phyloP scores from a whole-genome alignment of 768 basidiomycete genomes.

The Rhizopogon sp. region DNA sequence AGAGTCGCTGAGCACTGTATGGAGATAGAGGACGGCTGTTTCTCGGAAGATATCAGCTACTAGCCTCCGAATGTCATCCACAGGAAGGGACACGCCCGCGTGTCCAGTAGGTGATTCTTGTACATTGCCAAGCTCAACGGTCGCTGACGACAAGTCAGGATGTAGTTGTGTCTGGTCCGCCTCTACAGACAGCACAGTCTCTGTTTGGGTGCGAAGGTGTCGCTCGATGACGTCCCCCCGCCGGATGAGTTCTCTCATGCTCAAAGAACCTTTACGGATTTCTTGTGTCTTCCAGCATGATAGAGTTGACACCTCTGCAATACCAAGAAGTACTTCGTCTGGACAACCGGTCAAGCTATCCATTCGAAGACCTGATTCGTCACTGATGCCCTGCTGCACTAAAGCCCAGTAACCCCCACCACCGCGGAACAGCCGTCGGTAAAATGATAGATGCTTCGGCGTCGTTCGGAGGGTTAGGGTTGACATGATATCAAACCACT shows the following conservation, averaged over 20 bases:
- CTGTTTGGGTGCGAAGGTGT: slow-evolving; percentile 44
- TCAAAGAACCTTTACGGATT: slow-evolving; percentile 58
- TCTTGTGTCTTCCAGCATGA: slow-evolving; percentile 72
- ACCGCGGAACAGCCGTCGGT: slow-evolving; percentile 60
- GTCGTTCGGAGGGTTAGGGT: slow-evolving; percentile 55
- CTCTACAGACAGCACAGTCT: slow-evolving; percentile 24
- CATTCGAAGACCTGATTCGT: slow-evolving; percentile 50
- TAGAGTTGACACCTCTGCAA: slow-evolving; percentile 70
- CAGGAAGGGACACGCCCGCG: slow-evolving; percentile 21
- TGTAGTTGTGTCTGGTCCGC: slow-evolving; percentile 35
- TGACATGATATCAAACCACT: slow-evolving; percentile 81
- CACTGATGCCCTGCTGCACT: slow-evolving; percentile 22
- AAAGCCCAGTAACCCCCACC: slow-evolving; percentile 42
- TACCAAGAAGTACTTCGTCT: slow-evolving; percentile 69
- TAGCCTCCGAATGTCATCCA: slow-evolving; percentile 42
- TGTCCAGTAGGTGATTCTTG: slow-evolving; percentile 17
- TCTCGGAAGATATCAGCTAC: slow-evolving; percentile 61
- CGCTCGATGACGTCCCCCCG: slow-evolving; percentile 72
- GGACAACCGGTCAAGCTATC: slow-evolving; percentile 73
- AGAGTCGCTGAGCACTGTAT: slow-evolving; percentile 64
- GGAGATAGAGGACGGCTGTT: slow-evolving; percentile 59
- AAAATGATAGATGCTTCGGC: slow-evolving; percentile 62
- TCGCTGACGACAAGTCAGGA: slow-evolving; percentile 29
- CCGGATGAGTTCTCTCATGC: slow-evolving; percentile 68
- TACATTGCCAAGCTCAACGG: slow-evolving; percentile 9